Evolutionary conservation across 805 yeast species (phyloP), one percentile per base, ranked within the genome.

Genomic region (Priceomyces castillae): DNA sequence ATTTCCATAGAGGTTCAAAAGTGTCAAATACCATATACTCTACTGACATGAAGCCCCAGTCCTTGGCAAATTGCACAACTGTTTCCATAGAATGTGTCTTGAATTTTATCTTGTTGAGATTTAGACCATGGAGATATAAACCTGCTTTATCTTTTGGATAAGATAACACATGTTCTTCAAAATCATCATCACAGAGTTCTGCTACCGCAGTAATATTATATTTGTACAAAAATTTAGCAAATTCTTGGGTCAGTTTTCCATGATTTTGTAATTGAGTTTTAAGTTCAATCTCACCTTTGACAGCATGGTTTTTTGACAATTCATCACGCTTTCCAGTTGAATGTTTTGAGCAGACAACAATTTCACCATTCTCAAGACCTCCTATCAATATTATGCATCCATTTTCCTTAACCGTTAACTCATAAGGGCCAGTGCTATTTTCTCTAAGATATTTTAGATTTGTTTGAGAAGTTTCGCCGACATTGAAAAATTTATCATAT

Each of bases 131-230:
- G 14, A 94, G 61, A 52, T 94, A 94, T 4, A 94, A 66, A 0
- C 99, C 99, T 0, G 96, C 80, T 7, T 65, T 66, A 0, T 82
- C 81, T 1, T 69, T 70, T 2, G 73, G 59, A 57, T 94, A 94
- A 44, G 82, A 84, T 39, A 94, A 69, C 6, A 94, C 86, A 59
- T 94, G 99, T 61, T 94, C 98, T 59, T 94, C 99, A 61, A 94
- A 94, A 0, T 62, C 64, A 56, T 94, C 99, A 59, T 94, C 97
- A 62, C 99, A 94, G 28, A 79, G 75, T 63, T 94, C 99, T 0
- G 90, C 90, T 1, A 90, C 96, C 0, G 96, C 96, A 1, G 99
- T 94, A 26, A 80, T 56, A 43, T 81, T 77, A 48, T 70, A 51
- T 1, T 62, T 52, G 52, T 73, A 74, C 6, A 94, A 66, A 1